Base-by-base conservation (phyloP, 768 basidiomycete genomes). In the Lactarius sanguifluus region DNA sequence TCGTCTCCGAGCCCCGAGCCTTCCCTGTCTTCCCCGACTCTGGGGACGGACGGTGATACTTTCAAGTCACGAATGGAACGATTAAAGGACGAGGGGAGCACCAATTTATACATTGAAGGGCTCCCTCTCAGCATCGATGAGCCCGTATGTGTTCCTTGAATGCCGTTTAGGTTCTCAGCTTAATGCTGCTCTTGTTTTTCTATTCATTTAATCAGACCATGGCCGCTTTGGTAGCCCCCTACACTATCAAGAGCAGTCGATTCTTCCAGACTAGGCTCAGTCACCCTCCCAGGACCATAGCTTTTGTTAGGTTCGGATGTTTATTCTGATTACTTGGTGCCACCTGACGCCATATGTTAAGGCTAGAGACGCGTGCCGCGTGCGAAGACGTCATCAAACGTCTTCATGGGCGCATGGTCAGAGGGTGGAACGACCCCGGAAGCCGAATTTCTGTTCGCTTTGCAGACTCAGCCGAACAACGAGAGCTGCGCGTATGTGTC, bases 1-100 rank as follows among this genome's bases (percentile, higher is more conserved):
- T 63, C 71, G 20, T 30, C 69, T 18, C 65, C 72, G 23, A 65
- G 45, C 4, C 18, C 63, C 38, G 50, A 58, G 41, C 41, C 57
- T 25, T 45, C 69, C 54, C 69, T 25, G 25, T 60, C 71, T 32
- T 59, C 59, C 16, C 38, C 63, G 40, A 61, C 65, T 50, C 28
- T 64, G 9, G 59, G 57, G 36, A 57, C 40, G 40, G 68, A 71
- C 30, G 47, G 60, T 30, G 76, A 74, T 55, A 79, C 83, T 2
- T 92, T 92, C 83, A 91, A 91, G 76, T 78, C 82, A n/a, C 84
- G 85, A 75, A 92, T 92, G 91, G 90, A 91, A 73, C 85, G 82
- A 64, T 77, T 91, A 61, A 81, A 83, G 66, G 90, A 92, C 72
- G 77, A 77, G 58, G 73, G 73, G 18, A 91, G 89, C 61, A 91